phyloP scores from a whole-genome alignment of 495 filamentous ascomycete species.

The Aspergillus cavernicola region DNA sequence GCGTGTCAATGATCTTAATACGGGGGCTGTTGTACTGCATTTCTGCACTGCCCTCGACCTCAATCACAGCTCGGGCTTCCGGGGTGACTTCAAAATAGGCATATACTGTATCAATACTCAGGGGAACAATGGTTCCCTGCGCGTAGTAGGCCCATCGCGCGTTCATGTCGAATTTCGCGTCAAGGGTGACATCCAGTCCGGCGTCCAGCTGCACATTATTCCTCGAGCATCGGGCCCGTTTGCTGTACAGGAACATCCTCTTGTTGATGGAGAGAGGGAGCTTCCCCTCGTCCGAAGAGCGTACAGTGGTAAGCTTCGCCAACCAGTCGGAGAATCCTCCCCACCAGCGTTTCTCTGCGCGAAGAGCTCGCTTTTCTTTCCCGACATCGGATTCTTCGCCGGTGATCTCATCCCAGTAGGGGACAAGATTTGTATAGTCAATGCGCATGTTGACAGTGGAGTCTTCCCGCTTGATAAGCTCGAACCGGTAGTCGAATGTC shows the following conservation, averaged over 20 bases:
- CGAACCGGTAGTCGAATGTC: constrained; percentile 19
- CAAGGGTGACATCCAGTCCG: constrained; percentile 15
- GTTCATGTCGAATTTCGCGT: constrained; percentile 21
- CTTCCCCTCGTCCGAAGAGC: not conserved
- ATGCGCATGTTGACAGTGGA: constrained; percentile 17
- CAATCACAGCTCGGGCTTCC: constrained; percentile 7
- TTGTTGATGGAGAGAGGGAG: not conserved
- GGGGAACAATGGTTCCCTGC: constrained; percentile 19
- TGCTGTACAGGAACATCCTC: constrained; percentile 5
- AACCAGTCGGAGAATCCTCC: constrained; percentile 13
- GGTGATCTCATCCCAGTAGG: constrained; percentile 24
- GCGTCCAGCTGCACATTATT: constrained; percentile 2
- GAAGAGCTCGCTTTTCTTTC: not conserved
- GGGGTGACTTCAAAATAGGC: constrained; percentile 21
- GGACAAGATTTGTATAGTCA: constrained; percentile 22
- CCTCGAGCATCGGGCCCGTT: not conserved
- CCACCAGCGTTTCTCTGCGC: constrained; percentile 16
- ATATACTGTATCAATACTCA: constrained; percentile 11
- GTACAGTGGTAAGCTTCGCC: constrained; percentile 8
- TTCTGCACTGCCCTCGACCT: constrained; percentile 17
- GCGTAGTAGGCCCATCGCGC: constrained; percentile 20
- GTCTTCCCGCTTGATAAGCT: constrained; percentile 17
- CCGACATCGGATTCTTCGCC: not conserved
- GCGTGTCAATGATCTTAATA: constrained; percentile 24
- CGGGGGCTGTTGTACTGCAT: constrained; percentile 13